Evolutionary conservation across 2,329 filamentous ascomycete species (phyloP).

Genomic region (Phaeosphaeria sp.): DNA sequence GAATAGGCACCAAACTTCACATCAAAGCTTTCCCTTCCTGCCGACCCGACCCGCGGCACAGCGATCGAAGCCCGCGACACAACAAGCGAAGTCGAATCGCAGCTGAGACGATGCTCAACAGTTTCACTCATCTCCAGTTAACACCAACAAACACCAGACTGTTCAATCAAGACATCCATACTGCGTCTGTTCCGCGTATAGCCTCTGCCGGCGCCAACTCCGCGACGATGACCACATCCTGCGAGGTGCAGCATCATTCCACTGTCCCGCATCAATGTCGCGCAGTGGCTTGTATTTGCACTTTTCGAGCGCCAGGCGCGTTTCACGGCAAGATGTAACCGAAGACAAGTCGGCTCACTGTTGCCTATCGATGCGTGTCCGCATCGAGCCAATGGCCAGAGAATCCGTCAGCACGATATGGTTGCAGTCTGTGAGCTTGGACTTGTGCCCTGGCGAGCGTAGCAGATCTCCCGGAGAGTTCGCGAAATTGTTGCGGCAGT

Average conservation of each 20-base stretch:
- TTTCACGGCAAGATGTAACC: conserved; percentile 11
- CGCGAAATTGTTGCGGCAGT: background rate
- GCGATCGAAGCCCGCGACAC: conserved; percentile 3
- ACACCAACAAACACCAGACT: conserved; percentile 10
- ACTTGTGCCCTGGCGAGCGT: background rate
- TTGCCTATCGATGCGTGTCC: background rate
- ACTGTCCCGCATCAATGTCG: conserved; percentile 4
- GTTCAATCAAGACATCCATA: conserved; percentile 7
- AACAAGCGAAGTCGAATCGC: background rate
- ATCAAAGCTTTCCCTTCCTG: conserved; percentile 3
- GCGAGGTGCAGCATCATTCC: conserved; percentile 3
- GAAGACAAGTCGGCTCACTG: background rate
- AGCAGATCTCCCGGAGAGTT: background rate
- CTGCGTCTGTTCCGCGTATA: conserved; percentile 10
- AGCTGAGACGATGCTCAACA: conserved; percentile 10
- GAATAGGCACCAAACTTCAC: conserved; percentile 4
- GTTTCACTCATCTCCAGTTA: conserved; percentile 24
- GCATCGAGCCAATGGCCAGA: background rate
- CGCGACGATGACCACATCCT: conserved; percentile 2
- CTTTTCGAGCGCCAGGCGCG: background rate
- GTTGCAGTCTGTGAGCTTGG: background rate
- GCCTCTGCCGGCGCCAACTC: conserved; percentile 9
- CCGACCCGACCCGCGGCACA: background rate
- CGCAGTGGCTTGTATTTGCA: background rate
- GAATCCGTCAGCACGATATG: background rate